phyloP scores from a whole-genome alignment of 202 grass and related monocot genomes.

The Hordeum pubiflorum region DNA sequence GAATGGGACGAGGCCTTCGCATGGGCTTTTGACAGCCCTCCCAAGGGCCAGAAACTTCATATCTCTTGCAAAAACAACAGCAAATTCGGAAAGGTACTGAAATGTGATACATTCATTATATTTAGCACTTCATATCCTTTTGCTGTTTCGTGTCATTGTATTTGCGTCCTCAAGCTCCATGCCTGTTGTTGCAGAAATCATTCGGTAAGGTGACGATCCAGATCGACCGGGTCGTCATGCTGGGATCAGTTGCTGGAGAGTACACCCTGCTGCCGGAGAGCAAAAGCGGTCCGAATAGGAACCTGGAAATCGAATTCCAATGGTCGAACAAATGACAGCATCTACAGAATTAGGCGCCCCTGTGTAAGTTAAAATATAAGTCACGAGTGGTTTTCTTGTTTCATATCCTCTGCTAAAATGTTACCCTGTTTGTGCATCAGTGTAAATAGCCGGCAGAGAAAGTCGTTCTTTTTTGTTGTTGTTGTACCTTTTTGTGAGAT shows the following conservation, averaged over 20 bases:
- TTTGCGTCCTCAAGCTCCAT: slow-evolving; percentile 2
- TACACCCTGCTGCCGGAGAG: slow-evolving; percentile 95
- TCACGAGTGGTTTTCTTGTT: slow-evolving; percentile 33
- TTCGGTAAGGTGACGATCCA: slow-evolving; percentile 99
- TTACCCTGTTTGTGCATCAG: slow-evolving; percentile 45
- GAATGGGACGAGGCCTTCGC: slow-evolving; percentile 99
- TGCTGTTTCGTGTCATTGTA: background rate
- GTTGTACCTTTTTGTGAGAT: slow-evolving; percentile 30
- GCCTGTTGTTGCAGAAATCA: slow-evolving; percentile 55
- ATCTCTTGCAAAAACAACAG: slow-evolving; percentile 99
- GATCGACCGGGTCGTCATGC: slow-evolving; percentile 95
- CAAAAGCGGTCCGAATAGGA: slow-evolving; percentile 85
- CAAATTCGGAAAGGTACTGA: slow-evolving; percentile 90
- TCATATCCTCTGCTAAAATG: slow-evolving; percentile 34
- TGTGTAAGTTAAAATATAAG: slow-evolving; percentile 44
- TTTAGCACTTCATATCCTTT: background rate
- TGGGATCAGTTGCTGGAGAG: slow-evolving; percentile 92
- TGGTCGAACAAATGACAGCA: slow-evolving; percentile 93
- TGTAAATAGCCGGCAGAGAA: slow-evolving; percentile 74
- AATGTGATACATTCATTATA: background rate
- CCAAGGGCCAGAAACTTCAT: slow-evolving; percentile 98
- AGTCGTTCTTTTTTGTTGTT: slow-evolving; percentile 13
- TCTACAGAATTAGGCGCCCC: slow-evolving; percentile 27
- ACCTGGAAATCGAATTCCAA: slow-evolving; percentile 98
- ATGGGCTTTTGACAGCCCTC: slow-evolving; percentile 96